Evolutionary conservation across 768 basidiomycete species (phyloP).

Genomic region (Boletus eberwhitei): DNA sequence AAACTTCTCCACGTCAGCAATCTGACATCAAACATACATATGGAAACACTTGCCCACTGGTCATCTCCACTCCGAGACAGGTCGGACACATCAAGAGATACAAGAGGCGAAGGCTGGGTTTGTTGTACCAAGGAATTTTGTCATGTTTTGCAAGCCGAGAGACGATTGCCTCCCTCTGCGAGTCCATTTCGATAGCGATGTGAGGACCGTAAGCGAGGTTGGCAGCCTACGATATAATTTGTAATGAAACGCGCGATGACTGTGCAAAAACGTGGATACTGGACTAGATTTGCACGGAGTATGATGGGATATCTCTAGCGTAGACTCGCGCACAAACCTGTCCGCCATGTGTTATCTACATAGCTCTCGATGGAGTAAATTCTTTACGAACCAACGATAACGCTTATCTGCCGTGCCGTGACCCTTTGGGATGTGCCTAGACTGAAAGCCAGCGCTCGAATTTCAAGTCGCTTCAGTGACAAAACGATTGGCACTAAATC

Average conservation of each 20-base stretch:
- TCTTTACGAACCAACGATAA: background rate
- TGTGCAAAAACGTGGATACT: background rate
- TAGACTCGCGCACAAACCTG: background rate
- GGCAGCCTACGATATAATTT: background rate
- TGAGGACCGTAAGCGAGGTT: background rate
- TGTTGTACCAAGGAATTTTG: constrained; percentile 57
- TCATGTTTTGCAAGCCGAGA: constrained; percentile 37
- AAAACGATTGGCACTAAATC: background rate
- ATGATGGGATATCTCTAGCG: background rate
- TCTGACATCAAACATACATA: background rate
- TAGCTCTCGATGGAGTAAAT: background rate
- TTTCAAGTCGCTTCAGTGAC: background rate
- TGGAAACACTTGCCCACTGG: constrained; percentile 12
- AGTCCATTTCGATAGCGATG: constrained; percentile 3
- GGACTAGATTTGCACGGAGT: background rate
- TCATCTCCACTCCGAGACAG: constrained; percentile 21
- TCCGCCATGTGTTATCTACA: background rate
- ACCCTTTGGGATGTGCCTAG: background rate
- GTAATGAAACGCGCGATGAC: too few relatives aligned
- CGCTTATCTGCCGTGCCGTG: background rate
- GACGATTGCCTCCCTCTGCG: constrained; percentile 6
- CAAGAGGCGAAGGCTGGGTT: constrained; percentile 52
- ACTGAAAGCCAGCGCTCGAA: background rate
- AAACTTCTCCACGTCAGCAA: constrained; percentile 8
- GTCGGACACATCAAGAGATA: constrained; percentile 55